Base-by-base conservation (phyloP, 495 filamentous ascomycete genomes). In the Friedmanniomyces simplex region DNA sequence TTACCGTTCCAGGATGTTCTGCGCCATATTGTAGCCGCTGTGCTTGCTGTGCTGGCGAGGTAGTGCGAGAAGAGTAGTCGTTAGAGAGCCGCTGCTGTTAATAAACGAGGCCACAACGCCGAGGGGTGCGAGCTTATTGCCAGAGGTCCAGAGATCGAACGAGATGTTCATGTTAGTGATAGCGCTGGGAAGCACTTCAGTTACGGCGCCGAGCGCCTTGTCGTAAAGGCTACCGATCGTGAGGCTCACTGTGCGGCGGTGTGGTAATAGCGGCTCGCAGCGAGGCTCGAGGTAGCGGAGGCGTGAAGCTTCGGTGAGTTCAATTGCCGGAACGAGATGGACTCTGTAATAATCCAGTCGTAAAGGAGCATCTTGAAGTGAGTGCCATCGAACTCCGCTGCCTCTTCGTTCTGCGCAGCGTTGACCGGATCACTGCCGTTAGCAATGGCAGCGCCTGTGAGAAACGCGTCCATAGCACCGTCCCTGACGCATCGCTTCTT, bases 101-200 rank as follows among this genome's bases (percentile, higher is more conserved):
- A 61, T 51, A 30, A 57, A 61, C 24, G 39, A 46, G 21, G 59
- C 59, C 3, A 46, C 25, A 12, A 61, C 21, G 18, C 53, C 54
- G 26, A 56, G 42, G 14, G 57, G 13, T 2, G 52, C 46, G 48
- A 61, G 46, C 21, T 46, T 43, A 24, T 51, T 61, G 12, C 22
- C 30, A 10, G 43, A n/a, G n/a, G n/a, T n/a, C n/a, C n/a, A n/a
- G n/a, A n/a, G n/a, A n/a, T n/a, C n/a, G n/a, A 55, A 61, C 26
- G 52, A 56, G 11, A 57, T 4, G 34, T 52, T 30, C 4, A 58
- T 34, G 22, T 54, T 54, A 6, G 14, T 54, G 18, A 54, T 54
- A 43, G 52, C 20, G 37, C 52, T 54, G 14, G 8, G 1, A 7
- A 54, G 37, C 3, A 2, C 24, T 22, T 54, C 37, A 24, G 52